Evolutionary conservation across 306 rosid genomes (phyloP).

Genomic region (Prunus dulcis): DNA sequence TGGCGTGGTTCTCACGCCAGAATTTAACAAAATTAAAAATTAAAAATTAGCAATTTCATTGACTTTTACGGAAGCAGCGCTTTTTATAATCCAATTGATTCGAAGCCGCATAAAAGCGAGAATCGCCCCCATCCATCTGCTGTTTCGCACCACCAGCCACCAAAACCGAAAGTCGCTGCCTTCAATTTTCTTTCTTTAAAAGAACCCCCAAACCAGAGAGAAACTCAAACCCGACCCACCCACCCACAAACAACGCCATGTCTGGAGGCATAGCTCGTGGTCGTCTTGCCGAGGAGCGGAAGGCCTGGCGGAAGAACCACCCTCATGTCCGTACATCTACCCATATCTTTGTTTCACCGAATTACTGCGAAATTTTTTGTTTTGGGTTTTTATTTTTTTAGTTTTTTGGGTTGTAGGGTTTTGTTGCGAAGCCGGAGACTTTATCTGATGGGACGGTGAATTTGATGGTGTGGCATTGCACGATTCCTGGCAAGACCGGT

Average conservation of each 20-base stretch:
- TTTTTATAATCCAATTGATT: background rate
- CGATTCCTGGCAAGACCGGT: conserved; percentile 84
- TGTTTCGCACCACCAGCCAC: background rate
- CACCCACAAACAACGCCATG: conserved; percentile 17
- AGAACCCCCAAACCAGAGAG: background rate
- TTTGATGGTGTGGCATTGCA: conserved; percentile 98
- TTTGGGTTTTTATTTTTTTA: background rate
- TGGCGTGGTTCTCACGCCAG: conserved; percentile 63
- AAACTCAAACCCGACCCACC: background rate
- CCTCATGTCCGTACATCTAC: conserved; percentile 67
- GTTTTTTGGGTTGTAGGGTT: conserved; percentile 55
- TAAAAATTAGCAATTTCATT: background rate
- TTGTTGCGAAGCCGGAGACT: conserved; percentile 92
- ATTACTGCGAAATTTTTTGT: background rate
- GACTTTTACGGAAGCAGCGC: background rate
- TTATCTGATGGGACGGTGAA: conserved; percentile 72
- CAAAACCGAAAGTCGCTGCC: background rate
- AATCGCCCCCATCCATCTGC: background rate
- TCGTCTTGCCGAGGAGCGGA: conserved; percentile 86
- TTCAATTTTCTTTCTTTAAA: background rate
- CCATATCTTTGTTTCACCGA: background rate
- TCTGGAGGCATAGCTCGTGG: conserved; percentile 87
- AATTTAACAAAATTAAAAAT: background rate
- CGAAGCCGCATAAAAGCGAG: conserved; percentile 3
- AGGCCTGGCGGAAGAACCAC: conserved; percentile 93